Evolutionary conservation across 192 early-diverging fungal genomes (phyloP).

Genomic region (Linnemannia exigua): DNA sequence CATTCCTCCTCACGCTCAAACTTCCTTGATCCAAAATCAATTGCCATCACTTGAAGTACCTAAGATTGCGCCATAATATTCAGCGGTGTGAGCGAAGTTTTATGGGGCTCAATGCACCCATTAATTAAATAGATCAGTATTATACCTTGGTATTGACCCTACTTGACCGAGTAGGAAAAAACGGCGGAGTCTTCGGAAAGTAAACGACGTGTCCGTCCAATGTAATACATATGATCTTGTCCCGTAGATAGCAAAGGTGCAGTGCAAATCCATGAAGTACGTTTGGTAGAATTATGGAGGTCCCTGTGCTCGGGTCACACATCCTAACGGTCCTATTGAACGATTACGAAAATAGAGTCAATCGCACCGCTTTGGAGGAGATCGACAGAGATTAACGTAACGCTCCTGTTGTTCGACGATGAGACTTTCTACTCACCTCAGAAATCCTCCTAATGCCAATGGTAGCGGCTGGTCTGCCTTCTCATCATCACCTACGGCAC

Average conservation of each 20-base stretch:
- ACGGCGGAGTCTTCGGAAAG: slow-evolving; percentile 21
- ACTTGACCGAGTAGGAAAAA: slow-evolving; percentile 14
- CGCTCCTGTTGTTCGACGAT: background rate
- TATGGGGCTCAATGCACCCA: background rate
- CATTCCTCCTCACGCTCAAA: slow-evolving; percentile 6
- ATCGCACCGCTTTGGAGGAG: too few species aligned
- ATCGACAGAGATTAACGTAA: too few species aligned
- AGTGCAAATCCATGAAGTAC: slow-evolving; percentile 33
- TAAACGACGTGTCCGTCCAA: slow-evolving; percentile 35
- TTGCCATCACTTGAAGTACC: slow-evolving; percentile 24
- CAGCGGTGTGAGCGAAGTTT: background rate
- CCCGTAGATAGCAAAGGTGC: slow-evolving; percentile 17
- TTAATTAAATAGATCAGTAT: background rate
- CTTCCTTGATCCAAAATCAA: slow-evolving; percentile 13
- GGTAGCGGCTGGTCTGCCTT: background rate
- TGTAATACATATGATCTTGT: slow-evolving; percentile 25
- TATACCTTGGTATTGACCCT: slow-evolving; percentile 29
- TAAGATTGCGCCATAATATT: background rate
- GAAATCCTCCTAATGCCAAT: slow-evolving; percentile 23
- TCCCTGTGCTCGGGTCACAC: slow-evolving; percentile 4
- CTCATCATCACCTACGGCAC: background rate
- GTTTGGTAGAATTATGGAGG: slow-evolving; percentile 3
- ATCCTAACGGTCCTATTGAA: slow-evolving; percentile 17
- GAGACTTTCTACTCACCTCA: slow-evolving; percentile 6
- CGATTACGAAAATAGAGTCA: background rate